Percentiles rank a stretch among this genome's conserved stretches.
Conservation (phyloP, 2,329 filamentous ascomycete species). For the Beauveria australis region DNA sequence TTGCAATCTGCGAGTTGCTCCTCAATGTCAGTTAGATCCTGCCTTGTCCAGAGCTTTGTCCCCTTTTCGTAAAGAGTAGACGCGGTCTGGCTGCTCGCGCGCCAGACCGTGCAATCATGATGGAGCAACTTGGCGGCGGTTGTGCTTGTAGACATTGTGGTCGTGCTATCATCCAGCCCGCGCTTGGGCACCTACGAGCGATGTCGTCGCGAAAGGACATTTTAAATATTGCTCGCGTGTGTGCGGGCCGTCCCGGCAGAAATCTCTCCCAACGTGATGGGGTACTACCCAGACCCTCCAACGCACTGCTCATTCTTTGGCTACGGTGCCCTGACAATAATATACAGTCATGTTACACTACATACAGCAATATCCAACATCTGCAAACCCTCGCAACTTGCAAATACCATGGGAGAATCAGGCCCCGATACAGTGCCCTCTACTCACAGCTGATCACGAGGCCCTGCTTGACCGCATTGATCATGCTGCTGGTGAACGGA, state of each 20-base stretch:
- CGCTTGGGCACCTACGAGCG: neutral
- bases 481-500: neutral
- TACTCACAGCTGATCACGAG: neutral
- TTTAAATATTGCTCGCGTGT: no score
- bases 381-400: no score
- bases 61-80: constrained; percentile 1
- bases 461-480: neutral
- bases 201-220: neutral
- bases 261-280: no score
- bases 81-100: constrained; percentile 1
- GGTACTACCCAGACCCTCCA: no score
- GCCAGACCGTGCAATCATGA: constrained; percentile 8
- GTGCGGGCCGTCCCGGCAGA: no score
- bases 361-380: no score
- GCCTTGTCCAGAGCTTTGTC: constrained; percentile 2
- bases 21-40: neutral
- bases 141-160: no score
- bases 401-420: no score
- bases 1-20: neutral
- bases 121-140: neutral
- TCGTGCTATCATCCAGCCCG: neutral
- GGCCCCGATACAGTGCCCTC: neutral
- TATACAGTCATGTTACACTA: no score
- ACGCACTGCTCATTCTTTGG: no score
- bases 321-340: no score